A percentile compares a stretch with the other conserved stretches of the same genome.
Conservation (phyloP, 2,329 filamentous ascomycete genomes). For the Tolypocladium album region DNA sequence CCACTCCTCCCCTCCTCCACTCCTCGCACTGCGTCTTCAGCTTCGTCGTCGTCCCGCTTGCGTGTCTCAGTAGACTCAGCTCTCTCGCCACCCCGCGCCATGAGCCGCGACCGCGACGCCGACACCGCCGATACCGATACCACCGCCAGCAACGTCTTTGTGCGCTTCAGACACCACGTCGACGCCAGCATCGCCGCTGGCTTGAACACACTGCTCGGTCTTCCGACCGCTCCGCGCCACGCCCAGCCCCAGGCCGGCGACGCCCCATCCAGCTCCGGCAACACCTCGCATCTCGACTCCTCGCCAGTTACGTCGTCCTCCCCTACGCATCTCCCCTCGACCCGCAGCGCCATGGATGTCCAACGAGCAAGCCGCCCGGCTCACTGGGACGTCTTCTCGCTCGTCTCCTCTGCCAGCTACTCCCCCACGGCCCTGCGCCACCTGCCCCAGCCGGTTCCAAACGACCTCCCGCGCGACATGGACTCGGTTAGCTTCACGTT, state of each 20-base stretch:
- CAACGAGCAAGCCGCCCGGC: not conserved
- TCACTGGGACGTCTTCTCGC: constrained; percentile 9
- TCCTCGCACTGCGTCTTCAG: not conserved
- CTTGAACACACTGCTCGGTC: constrained; percentile 8
- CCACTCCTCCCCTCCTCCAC: too few species aligned
- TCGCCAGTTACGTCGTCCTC: not conserved
- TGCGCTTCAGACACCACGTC: constrained; percentile 16
- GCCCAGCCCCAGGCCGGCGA: not conserved
- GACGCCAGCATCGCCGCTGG: constrained; percentile 23
- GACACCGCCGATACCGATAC: constrained; percentile 1
- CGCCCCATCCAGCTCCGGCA: not conserved
- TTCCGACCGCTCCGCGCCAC: not conserved
- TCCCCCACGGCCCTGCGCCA: constrained; percentile 25
- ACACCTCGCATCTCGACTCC: constrained; percentile 4
- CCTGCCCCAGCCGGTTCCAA: constrained; percentile 36
- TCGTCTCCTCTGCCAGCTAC: constrained; percentile 15
- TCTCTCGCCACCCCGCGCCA: not conserved
- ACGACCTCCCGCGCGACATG: constrained; percentile 26
- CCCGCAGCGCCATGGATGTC: constrained; percentile 1
- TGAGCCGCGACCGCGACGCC: constrained; percentile 10
- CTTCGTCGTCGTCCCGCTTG: not conserved
- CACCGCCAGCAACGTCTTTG: constrained; percentile 6
- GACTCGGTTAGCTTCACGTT: constrained; percentile 36
- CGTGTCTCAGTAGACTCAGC: not conserved
- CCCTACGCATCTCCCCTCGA: not conserved